These are phyloP conservation scores for Amylostereum areolatum DNA, from an alignment of 1,284 basidiomycete species.

Conservation along the genomic window DNA sequence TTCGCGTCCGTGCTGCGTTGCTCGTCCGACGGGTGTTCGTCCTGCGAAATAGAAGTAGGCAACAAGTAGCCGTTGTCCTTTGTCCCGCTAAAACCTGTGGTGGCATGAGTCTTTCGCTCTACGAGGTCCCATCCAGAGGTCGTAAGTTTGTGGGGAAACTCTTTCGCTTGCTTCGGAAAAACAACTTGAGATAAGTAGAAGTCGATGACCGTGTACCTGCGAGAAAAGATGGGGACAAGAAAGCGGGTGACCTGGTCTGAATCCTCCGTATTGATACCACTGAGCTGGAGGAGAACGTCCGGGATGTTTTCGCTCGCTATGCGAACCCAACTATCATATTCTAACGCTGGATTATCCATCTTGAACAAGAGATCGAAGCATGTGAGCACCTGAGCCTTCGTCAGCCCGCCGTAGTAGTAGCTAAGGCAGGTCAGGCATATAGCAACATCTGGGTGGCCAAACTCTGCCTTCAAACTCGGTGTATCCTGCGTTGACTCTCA, in stretches of 20 bases:
- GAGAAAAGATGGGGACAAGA: conserved; percentile 30
- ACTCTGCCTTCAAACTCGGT: conserved; percentile 43
- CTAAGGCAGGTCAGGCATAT: conserved; percentile 42
- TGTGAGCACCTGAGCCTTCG: conserved; percentile 28
- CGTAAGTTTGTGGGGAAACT: conserved; percentile 40
- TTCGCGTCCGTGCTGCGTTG: conserved; percentile 44
- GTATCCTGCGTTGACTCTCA: conserved; percentile 27
- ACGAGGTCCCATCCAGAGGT: conserved; percentile 52
- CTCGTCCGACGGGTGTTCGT: conserved; percentile 29
- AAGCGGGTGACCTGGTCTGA: conserved; percentile 23
- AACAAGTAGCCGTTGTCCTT: conserved; percentile 47
- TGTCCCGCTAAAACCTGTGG: conserved; percentile 53
- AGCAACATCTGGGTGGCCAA: conserved; percentile 49
- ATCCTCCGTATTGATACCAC: conserved; percentile 38
- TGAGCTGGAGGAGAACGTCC: conserved; percentile 21
- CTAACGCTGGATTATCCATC: conserved; percentile 36
- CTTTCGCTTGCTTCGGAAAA: conserved; percentile 43
- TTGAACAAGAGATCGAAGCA: conserved; percentile 37
- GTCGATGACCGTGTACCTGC: conserved; percentile 36
- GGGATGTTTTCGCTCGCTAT: conserved; percentile 20
- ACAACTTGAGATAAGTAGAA: conserved; percentile 46
- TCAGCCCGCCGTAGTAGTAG: conserved; percentile 48
- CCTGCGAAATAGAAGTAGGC: conserved; percentile 39
- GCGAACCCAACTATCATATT: conserved; percentile 38
- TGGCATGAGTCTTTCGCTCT: conserved; percentile 26